These are phyloP conservation scores for Rhododendron simsii DNA, from an alignment of 148 eudicot species.

Conservation along the genomic window DNA sequence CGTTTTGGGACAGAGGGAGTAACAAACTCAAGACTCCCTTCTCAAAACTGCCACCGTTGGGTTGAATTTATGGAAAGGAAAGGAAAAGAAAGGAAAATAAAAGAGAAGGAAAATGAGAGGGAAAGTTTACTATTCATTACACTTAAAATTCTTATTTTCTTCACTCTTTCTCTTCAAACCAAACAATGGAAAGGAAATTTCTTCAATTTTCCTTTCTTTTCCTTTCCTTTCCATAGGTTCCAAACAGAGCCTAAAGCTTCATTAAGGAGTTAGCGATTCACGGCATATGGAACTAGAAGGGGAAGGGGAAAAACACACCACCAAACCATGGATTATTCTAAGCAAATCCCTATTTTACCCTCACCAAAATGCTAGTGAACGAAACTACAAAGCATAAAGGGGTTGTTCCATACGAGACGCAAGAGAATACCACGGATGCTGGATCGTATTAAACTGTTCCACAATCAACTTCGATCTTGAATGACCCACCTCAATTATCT, in stretches of 20 bases:
- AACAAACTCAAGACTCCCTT: not conserved
- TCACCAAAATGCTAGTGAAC: not conserved
- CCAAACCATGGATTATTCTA: not conserved
- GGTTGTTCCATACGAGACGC: not conserved
- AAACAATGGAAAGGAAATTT: no score
- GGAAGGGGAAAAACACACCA: not conserved
- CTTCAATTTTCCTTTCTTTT: no score
- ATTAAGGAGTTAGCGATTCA: not conserved
- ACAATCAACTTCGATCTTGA: not conserved
- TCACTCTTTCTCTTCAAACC: no score
- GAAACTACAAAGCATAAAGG: not conserved
- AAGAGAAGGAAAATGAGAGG: no score
- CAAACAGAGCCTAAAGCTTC: not conserved
- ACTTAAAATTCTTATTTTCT: no score
- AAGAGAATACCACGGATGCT: not conserved
- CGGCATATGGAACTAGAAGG: not conserved
- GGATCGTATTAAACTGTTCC: not conserved
- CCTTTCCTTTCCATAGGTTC: no score
- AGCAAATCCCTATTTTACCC: not conserved
- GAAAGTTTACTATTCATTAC: no score
- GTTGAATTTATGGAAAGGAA: not conserved
- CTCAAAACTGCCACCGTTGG: not conserved
- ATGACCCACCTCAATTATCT: not conserved
- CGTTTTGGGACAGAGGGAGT: no score
- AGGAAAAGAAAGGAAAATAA: no score